Conservation (phyloP, 192 early-diverging fungal species). For the Entomortierella lignicola region DNA sequence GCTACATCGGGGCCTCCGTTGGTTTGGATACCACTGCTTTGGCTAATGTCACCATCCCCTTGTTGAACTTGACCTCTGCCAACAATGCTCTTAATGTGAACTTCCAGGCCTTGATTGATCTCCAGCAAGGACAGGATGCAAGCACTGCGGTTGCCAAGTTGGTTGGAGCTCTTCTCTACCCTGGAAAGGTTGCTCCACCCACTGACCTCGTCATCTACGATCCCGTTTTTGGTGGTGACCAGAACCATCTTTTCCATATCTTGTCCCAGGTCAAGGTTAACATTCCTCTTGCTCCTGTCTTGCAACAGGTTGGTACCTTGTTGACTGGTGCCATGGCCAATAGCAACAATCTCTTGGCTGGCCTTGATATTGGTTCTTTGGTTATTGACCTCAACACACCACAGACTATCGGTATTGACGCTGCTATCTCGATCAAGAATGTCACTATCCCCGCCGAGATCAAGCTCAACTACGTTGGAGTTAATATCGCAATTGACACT, state of each 20-base stretch:
- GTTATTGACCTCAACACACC: constrained; percentile 41
- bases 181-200: constrained; percentile 44
- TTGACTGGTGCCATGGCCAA: constrained; percentile 10
- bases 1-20: constrained; percentile 42
- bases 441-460: constrained; percentile 42
- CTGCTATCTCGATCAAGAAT: constrained; percentile 34
- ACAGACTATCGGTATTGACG: constrained; percentile 42
- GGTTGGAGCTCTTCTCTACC: constrained; percentile 40
- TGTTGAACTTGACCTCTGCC: constrained; percentile 32
- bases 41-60: constrained; percentile 34
- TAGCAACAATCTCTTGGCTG: constrained; percentile 20
- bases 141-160: constrained; percentile 37
- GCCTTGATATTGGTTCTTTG: constrained; percentile 33
- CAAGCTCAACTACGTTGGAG: constrained; percentile 48
- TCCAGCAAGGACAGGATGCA: constrained; percentile 32
- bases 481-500: constrained; percentile 11
- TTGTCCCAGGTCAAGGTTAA: constrained; percentile 43
- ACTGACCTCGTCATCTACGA: constrained; percentile 47
- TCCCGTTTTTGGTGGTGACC: constrained; percentile 52
- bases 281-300: constrained; percentile 38
- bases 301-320: constrained; percentile 33
- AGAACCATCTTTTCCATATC: constrained; percentile 50
- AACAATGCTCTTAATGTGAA: constrained; percentile 26
- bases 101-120: constrained; percentile 38
- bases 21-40: constrained; percentile 36